Evolutionary conservation across 345 rosid genomes (phyloP).

Genomic region (Acer negundo): DNA sequence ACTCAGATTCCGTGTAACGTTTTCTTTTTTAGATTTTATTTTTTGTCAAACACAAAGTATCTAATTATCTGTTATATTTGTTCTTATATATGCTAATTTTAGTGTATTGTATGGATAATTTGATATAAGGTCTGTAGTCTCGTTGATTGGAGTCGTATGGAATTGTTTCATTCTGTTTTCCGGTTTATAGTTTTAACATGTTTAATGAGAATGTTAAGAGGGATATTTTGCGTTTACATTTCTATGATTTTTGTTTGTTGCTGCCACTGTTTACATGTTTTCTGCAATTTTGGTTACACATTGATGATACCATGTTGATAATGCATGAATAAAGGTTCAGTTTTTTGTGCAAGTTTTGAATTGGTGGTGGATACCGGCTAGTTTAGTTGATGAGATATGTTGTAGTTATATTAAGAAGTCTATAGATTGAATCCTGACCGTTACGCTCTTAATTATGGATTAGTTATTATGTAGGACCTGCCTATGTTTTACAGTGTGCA

Average conservation of each 20-base stretch:
- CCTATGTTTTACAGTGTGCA: background rate
- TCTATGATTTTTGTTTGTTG: background rate
- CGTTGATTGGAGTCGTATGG: background rate
- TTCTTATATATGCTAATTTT: background rate
- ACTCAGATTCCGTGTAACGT: conserved; percentile 80
- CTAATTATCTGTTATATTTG: background rate
- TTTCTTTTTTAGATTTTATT: background rate
- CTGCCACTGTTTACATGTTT: background rate
- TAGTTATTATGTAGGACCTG: background rate
- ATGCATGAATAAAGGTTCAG: background rate
- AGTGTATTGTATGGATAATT: background rate
- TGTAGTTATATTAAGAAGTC: too few species aligned
- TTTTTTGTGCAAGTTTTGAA: background rate
- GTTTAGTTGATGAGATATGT: background rate
- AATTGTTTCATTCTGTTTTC: background rate
- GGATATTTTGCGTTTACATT: background rate
- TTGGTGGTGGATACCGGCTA: too few species aligned
- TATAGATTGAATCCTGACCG: background rate
- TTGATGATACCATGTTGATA: background rate
- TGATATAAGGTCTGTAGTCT: background rate
- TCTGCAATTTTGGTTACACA: background rate
- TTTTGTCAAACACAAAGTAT: background rate
- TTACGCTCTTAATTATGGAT: background rate
- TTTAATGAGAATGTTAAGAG: background rate
- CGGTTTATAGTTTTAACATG: background rate